Base-by-base conservation (phyloP, 768 basidiomycete genomes). In the Coprinopsis cinerea region DNA sequence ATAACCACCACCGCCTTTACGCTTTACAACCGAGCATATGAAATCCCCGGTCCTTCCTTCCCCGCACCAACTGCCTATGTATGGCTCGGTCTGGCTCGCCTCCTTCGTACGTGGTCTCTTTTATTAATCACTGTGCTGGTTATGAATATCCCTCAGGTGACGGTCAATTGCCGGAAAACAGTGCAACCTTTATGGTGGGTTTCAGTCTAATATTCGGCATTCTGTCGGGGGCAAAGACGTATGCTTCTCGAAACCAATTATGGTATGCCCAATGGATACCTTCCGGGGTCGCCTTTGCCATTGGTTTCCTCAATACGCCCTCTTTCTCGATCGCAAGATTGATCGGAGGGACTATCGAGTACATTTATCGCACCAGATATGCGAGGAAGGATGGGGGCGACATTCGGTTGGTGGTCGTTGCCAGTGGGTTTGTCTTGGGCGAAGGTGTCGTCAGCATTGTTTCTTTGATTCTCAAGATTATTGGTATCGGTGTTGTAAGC, bases 1-100 rank as follows among this genome's bases (percentile, higher is more conserved):
- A 87, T 97, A 18, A 92, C 93, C 0, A 80, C 90, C 0, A 88
- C 87, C 1, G 92, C 91, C 5, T 97, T 87, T 64, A 80, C 76
- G 28, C 76, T 97, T 15, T 98, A 97, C 64, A 87, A 83, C 51
- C 81, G 76, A 47, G 91, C 88, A 13, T 98, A 97, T 64, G 69
- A 74, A 17, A 93, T 96, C 48, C 94, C 94, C 0, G 91, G 92
- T 0, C 91, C 92, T 36, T 85, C 87, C n/a, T 98, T 97, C 67
- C 91, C 92, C 4, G 94, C 92, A 0, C 95, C 95, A 1, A 93
- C 90, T 0, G 93, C 94, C 5, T 94, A 92, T 57, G 88, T 98
- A 26, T 98, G 95, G 94, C 72, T 88, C 22, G 76, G 77, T 51
- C 77, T 92, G 22, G 88, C 87, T 15, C 75, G 87, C 15, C 69